A percentile compares a stretch with the other conserved stretches of the same genome.
phyloP scores from a whole-genome alignment of 768 basidiomycete genomes.

The Crassisporium funariophilum region DNA sequence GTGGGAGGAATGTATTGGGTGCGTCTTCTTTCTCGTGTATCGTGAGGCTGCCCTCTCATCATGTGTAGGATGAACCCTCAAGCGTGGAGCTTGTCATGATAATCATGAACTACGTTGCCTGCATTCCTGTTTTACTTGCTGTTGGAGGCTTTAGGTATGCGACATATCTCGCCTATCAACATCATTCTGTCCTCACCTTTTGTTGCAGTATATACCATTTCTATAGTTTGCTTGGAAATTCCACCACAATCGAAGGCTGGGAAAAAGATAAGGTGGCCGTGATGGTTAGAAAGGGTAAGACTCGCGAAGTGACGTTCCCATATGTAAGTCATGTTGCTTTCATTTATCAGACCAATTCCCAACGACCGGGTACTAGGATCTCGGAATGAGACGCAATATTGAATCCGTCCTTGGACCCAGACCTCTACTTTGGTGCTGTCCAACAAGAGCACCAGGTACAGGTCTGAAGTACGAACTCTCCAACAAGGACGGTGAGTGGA shows the following conservation, averaged over 20 bases:
- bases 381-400: conserved; percentile 75
- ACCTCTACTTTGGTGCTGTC: conserved; percentile 84
- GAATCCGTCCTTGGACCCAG: conserved; percentile 76
- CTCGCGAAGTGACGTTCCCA: conserved; percentile 90
- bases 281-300: conserved; percentile 81
- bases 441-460: conserved; percentile 61
- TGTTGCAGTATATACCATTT: conserved; percentile 79
- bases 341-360: conserved; percentile 13
- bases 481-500: conserved; percentile 75
- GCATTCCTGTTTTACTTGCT: conserved; percentile 80
- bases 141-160: conserved; percentile 90
- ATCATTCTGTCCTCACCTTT: neutral
- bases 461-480: conserved; percentile 81
- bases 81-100: conserved; percentile 76
- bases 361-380: conserved; percentile 75
- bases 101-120: conserved; percentile 85
- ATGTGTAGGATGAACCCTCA: conserved; percentile 64
- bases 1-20: conserved; percentile 56
- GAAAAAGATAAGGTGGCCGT: conserved; percentile 95
- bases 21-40: conserved; percentile 19
- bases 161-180: neutral
- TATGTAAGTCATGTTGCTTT: conserved; percentile 63
- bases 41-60: neutral
- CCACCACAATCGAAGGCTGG: conserved; percentile 97
- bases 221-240: conserved; percentile 72